A percentile compares a stretch with the other conserved stretches of the same genome.
These are phyloP conservation scores for Sordaria brevicollis DNA, from an alignment of 495 filamentous ascomycete genomes.

Conservation along the genomic window DNA sequence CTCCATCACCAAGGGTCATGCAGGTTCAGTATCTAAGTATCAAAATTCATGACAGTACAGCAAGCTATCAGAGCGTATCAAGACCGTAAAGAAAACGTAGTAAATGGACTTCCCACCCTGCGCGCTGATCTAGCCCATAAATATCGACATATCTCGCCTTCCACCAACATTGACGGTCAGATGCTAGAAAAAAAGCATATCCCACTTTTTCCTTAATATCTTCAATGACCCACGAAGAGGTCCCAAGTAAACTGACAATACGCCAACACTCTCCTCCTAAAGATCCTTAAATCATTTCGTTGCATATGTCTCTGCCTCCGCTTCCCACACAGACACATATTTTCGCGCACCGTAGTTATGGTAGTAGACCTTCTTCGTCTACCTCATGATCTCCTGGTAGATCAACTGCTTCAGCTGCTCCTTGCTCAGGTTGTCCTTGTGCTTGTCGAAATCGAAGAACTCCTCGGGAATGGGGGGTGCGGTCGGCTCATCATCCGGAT, in stretches of 20 bases:
- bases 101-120: background rate
- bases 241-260: slow-evolving; percentile 1
- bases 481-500: slow-evolving; percentile 97
- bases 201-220: background rate
- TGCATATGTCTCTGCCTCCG: background rate
- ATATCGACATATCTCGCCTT: background rate
- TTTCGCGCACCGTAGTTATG: background rate
- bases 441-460: slow-evolving; percentile 99
- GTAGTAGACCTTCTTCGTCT: slow-evolving; percentile 19
- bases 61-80: background rate
- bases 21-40: background rate
- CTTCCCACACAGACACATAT: background rate
- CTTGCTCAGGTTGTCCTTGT: slow-evolving; percentile 97
- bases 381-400: slow-evolving; percentile 98
- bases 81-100: background rate
- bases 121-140: background rate
- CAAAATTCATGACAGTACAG: background rate
- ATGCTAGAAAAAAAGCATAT: background rate
- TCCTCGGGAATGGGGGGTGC: slow-evolving; percentile 93
- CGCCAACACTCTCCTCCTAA: background rate
- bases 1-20: background rate
- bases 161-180: background rate
- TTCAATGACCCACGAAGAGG: background rate
- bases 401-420: slow-evolving; percentile 96
- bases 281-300: background rate